Conservation (phyloP, 371 early-diverging fungal species). For the Vairimorpha apis region DNA sequence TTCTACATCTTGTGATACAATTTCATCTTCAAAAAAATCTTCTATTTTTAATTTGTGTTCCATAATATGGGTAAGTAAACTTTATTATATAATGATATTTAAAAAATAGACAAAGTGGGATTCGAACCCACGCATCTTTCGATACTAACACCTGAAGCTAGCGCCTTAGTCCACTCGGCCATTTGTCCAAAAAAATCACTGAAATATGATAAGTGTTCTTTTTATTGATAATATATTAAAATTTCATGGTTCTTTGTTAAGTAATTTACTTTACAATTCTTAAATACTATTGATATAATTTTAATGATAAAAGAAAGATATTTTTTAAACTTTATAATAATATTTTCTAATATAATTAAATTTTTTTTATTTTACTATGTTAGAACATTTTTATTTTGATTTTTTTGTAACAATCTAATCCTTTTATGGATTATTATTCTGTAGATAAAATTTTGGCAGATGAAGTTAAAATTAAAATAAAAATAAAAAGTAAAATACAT, state of each 20-base stretch:
- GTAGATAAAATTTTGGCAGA: conserved; percentile 13
- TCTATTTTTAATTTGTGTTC: background rate
- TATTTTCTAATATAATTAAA: too few relatives aligned
- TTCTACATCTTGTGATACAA: background rate
- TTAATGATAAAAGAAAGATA: too few relatives aligned
- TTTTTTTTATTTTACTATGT: too few relatives aligned
- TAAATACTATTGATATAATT: too few relatives aligned
- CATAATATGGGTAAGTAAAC: background rate
- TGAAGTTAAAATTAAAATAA: conserved; percentile 22
- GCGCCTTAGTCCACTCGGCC: conserved; percentile 9
- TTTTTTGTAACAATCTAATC: too few relatives aligned
- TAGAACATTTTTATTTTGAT: too few relatives aligned
- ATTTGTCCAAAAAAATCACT: background rate
- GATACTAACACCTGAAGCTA: conserved; percentile 7
- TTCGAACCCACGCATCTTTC: conserved; percentile 2
- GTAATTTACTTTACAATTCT: too few relatives aligned
- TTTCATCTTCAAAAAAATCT: background rate
- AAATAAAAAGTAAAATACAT: conserved; percentile 23
- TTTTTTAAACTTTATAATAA: too few relatives aligned
- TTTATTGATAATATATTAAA: background rate
- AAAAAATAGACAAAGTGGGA: conserved; percentile 6
- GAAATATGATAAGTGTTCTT: too few relatives aligned
- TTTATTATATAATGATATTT: too few relatives aligned
- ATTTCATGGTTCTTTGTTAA: too few relatives aligned
- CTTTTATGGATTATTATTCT: conserved; percentile 28